Evolutionary conservation across 306 rosid species (phyloP), one percentile per base, ranked within the genome.

Genomic region (Mimosa bimucronata): DNA sequence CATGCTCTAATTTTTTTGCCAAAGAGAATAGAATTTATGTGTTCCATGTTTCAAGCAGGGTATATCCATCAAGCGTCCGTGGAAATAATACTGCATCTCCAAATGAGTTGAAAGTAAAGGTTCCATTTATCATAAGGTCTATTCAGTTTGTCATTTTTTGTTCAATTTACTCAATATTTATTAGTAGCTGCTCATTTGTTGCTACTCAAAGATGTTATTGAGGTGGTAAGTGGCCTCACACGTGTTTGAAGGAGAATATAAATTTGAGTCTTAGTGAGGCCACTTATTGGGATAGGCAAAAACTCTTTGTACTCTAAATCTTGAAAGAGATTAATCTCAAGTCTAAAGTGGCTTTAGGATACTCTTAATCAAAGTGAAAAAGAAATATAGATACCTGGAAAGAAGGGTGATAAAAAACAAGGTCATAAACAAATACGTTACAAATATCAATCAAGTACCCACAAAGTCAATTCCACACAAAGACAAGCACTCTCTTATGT

Each of bases 381-480:
- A 19, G 26, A 53, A n/a, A 53, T 5, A n/a, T 19, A 8, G 13
- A 5, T 66, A 40, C 28, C 18, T 66, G 3, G 48, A 38, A 66
- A 7, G 7, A 5, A 2, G n/a, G n/a, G 29, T 67, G 44, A 41
- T 37, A 66, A 66, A 66, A 14, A n/a, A 37, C 11, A 6, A 13
- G 30, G 14, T 21, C 45, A 45, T 34, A 19, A 61, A 2, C 52
- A 65, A 74, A 58, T 62, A 66, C 21, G 15, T 34, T 1, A 50
- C 25, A 62, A 14, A 44, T 30, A 9, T 66, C 71, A 66, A 38
- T 66, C 71, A 66, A 52, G 38, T 65, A 75, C 50, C 30, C 66
- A 75, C 64, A 30, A 55, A 67, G 42, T 74, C 42, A 75, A 75
- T 50, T 41, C 23, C 64, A 66, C 37, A 28, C 21, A 66, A 25